Evolutionary conservation across 192 early-diverging fungal genomes (phyloP).

Genomic region (Linnemannia exigua): DNA sequence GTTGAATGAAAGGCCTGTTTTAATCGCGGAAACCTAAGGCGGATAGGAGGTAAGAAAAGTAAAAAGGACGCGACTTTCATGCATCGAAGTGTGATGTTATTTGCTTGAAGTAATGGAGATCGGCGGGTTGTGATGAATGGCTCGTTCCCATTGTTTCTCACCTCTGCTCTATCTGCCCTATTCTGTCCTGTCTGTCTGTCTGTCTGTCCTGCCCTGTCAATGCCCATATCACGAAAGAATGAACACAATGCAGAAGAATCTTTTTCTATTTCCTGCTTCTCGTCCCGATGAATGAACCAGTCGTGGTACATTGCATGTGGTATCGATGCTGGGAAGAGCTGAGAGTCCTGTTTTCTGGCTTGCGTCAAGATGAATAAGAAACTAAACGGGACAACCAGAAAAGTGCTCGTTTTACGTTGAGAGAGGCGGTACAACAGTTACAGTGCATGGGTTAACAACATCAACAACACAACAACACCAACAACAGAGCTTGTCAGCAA

Average conservation of each 20-base stretch:
- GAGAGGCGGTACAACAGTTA: constrained; percentile 7
- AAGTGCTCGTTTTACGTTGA: constrained; percentile 3
- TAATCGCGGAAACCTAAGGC: not conserved
- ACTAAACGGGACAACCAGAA: not conserved
- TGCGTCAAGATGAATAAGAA: not conserved
- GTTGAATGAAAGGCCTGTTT: not conserved
- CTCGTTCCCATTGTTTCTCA: not conserved
- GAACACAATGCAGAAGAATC: not conserved
- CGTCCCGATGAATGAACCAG: not conserved
- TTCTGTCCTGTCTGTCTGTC: not conserved
- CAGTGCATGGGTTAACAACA: constrained; percentile 4
- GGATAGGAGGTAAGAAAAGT: no score
- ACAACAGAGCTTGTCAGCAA: not conserved
- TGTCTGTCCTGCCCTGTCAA: not conserved
- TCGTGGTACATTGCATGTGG: not conserved
- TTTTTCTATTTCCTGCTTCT: not conserved
- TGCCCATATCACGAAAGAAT: not conserved
- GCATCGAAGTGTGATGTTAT: constrained; percentile 2
- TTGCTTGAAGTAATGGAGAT: not conserved
- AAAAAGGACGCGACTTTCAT: constrained; percentile 12
- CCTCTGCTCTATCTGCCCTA: not conserved
- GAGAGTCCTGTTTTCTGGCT: not conserved
- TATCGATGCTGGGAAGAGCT: not conserved
- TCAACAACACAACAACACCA: not conserved
- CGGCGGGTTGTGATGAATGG: constrained; percentile 3